Evolutionary conservation across 1,284 basidiomycete genomes (phyloP).

Genomic region (Marasmius sp.): DNA sequence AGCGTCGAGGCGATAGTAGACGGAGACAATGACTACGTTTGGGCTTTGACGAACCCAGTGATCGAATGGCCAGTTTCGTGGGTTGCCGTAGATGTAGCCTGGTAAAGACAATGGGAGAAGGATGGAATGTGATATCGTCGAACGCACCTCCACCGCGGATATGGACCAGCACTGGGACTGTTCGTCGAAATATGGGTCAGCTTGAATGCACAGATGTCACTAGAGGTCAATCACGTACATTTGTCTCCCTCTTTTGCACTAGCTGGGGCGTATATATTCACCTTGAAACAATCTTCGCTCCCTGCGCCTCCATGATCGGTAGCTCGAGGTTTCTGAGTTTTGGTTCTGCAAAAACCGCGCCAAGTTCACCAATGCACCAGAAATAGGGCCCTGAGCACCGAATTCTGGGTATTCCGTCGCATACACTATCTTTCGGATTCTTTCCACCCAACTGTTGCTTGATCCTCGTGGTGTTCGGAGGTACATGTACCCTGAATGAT

Average conservation of each 20-base stretch:
- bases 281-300: constrained; percentile 57
- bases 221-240: constrained; percentile 26
- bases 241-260: constrained; percentile 41
- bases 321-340: constrained; percentile 20
- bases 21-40: constrained; percentile 52
- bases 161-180: constrained; percentile 43
- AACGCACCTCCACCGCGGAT: constrained; percentile 61
- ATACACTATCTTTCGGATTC: constrained; percentile 34
- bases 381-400: constrained; percentile 56
- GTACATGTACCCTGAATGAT: constrained; percentile 48
- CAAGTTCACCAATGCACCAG: constrained; percentile 30
- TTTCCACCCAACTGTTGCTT: constrained; percentile 29
- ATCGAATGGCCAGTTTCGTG: constrained; percentile 54
- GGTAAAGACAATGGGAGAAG: constrained; percentile 9
- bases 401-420: constrained; percentile 51
- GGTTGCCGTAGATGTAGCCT: constrained; percentile 59
- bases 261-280: constrained; percentile 54
- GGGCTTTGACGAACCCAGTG: constrained; percentile 51
- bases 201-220: neutral
- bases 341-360: neutral
- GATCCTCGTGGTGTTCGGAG: constrained; percentile 41
- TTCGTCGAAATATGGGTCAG: neutral
- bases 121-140: constrained; percentile 3
- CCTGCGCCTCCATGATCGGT: constrained; percentile 60
- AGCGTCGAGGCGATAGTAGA: constrained; percentile 53